Evolutionary conservation across 371 early-diverging fungal species (phyloP).

Genomic region (Mucor plumbeus): DNA sequence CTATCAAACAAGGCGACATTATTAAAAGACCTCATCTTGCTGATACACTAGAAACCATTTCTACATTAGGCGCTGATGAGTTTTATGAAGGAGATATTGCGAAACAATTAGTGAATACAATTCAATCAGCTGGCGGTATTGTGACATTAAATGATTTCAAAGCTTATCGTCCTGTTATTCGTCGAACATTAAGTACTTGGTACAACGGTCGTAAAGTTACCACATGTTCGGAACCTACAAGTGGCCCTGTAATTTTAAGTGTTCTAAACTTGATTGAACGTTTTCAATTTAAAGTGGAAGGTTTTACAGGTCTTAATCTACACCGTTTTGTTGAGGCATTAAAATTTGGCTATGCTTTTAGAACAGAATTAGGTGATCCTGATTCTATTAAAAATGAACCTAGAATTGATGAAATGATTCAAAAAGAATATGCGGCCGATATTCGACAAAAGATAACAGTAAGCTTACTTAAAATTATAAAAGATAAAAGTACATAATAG

Average conservation of each 20-base stretch:
- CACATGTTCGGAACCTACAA: slow-evolving; percentile 76
- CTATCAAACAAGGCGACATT: slow-evolving; percentile 71
- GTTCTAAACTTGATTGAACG: slow-evolving; percentile 91
- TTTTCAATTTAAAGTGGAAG: slow-evolving; percentile 67
- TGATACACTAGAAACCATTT: slow-evolving; percentile 80
- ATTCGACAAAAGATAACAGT: slow-evolving; percentile 75
- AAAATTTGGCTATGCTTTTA: slow-evolving; percentile 89
- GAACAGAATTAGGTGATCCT: slow-evolving; percentile 87
- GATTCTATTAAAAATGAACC: slow-evolving; percentile 59
- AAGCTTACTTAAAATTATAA: slow-evolving; percentile 15
- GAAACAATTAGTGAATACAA: slow-evolving; percentile 68
- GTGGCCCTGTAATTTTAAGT: slow-evolving; percentile 85
- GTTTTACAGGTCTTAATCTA: slow-evolving; percentile 58
- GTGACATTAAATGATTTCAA: slow-evolving; percentile 83
- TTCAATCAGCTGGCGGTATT: slow-evolving; percentile 79
- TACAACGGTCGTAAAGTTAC: slow-evolving; percentile 81
- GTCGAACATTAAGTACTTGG: slow-evolving; percentile 65
- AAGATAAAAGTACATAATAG: too few species aligned
- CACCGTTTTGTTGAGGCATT: slow-evolving; percentile 91
- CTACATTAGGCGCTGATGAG: slow-evolving; percentile 78
- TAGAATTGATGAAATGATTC: slow-evolving; percentile 64
- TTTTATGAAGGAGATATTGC: slow-evolving; percentile 95
- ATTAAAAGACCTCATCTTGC: slow-evolving; percentile 79
- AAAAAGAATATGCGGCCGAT: slow-evolving; percentile 70
- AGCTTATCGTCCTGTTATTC: slow-evolving; percentile 68